Percentiles rank a stretch among this genome's conserved stretches.
Evolutionary conservation across 257 asterid species (phyloP).

Genomic region (Leonotis leonurus): DNA sequence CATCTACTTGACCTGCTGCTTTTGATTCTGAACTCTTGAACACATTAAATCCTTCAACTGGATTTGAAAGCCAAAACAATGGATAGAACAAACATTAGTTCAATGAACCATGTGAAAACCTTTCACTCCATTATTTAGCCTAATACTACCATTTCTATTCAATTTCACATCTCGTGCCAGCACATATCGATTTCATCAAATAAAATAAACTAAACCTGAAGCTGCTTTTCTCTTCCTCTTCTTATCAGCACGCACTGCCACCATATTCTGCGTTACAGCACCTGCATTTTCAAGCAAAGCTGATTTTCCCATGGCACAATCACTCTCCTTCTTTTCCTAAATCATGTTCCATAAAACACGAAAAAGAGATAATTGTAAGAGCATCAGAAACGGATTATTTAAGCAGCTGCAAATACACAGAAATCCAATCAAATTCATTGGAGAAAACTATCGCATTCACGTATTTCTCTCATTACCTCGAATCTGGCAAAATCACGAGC

Average conservation of each 20-base stretch:
- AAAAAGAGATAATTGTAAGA: background rate
- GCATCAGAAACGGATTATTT: background rate
- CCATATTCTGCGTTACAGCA: slow-evolving; percentile 21
- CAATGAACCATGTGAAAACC: background rate
- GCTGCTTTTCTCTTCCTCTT: slow-evolving; percentile 68
- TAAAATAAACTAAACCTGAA: slow-evolving; percentile 29
- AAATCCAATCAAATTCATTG: background rate
- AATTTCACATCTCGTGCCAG: too few species aligned
- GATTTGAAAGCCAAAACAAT: slow-evolving; percentile 24
- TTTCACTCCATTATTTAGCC: background rate
- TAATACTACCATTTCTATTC: too few species aligned
- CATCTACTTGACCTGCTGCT: slow-evolving; percentile 29
- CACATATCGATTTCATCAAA: too few species aligned
- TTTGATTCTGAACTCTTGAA: slow-evolving; percentile 51
- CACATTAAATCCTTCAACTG: slow-evolving; percentile 60
- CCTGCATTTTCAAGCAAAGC: slow-evolving; percentile 28
- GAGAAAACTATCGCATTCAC: background rate
- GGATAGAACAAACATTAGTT: background rate
- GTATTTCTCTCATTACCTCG: slow-evolving; percentile 34
- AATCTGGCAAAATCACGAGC: slow-evolving; percentile 53
- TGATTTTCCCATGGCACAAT: slow-evolving; percentile 26
- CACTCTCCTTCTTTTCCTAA: slow-evolving; percentile 42
- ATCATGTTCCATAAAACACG: background rate
- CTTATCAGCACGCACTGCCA: slow-evolving; percentile 25
- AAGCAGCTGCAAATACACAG: background rate